Evolutionary conservation across 2,329 filamentous ascomycete genomes (phyloP).

Genomic region (Onygena corvina): DNA sequence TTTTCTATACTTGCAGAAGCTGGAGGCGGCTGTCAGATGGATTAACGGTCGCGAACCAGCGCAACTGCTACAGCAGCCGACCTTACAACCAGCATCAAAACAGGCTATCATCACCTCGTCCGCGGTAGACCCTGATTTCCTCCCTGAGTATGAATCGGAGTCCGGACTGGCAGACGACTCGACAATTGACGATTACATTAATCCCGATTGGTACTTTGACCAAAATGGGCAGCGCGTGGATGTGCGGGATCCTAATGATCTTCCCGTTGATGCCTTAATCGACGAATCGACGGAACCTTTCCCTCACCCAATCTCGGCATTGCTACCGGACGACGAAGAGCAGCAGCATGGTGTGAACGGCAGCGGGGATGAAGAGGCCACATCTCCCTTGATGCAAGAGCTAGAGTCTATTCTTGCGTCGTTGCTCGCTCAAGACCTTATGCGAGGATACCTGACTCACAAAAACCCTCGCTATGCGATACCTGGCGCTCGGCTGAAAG

Average conservation of each 20-base stretch:
- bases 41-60: slow-evolving; percentile 40
- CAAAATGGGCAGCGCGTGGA: slow-evolving; percentile 19
- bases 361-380: slow-evolving; percentile 14
- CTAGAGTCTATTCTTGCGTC: slow-evolving; percentile 68
- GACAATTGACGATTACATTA: slow-evolving; percentile 28
- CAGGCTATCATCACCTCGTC: slow-evolving; percentile 13
- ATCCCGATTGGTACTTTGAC: slow-evolving; percentile 27
- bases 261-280: slow-evolving; percentile 7
- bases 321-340: background rate
- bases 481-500: slow-evolving; percentile 48
- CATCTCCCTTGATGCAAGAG: slow-evolving; percentile 43
- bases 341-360: slow-evolving; percentile 9
- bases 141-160: slow-evolving; percentile 15
- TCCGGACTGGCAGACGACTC: slow-evolving; percentile 16
- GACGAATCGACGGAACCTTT: background rate
- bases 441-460: slow-evolving; percentile 76
- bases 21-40: slow-evolving; percentile 52
- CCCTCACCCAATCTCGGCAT: background rate
- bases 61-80: background rate
- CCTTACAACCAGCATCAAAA: background rate
- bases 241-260: slow-evolving; percentile 8
- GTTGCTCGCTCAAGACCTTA: slow-evolving; percentile 65
- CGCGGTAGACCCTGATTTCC: slow-evolving; percentile 26
- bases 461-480: slow-evolving; percentile 67
- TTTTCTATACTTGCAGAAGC: slow-evolving; percentile 58